Evolutionary conservation across 2,329 filamentous ascomycete genomes (phyloP), one percentile per base, ranked within the genome.

Genomic region (Mollisiaceae sp.): DNA sequence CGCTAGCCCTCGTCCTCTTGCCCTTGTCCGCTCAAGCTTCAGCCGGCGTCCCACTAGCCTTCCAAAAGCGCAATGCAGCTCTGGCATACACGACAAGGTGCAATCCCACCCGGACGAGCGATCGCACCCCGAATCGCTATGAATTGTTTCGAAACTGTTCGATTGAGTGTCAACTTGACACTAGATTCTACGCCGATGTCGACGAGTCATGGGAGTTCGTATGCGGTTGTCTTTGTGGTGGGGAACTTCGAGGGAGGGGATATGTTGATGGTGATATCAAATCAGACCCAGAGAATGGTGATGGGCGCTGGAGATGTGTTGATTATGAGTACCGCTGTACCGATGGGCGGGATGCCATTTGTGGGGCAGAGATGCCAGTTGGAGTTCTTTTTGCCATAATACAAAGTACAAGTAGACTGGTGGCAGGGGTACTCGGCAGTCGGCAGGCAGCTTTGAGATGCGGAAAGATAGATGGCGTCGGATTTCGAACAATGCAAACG

Each of bases 371-470:
- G 39, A 22, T 58, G 39, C 11, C 55, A 58, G 35, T 41, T 58
- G 35, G 35, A 58, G 14, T 41, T 58, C 18, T 58, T 41, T 27
- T 24, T 58, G 55, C 15, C 55, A 24, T n/a, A n/a, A n/a, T n/a
- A n/a, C n/a, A n/a, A n/a, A n/a, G n/a, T n/a, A n/a, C n/a, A 18
- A 60, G 1, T 47, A n/a, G 27, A 32, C 6, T 32, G 6, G 6
- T 32, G 27, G 27, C 27, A 32, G 27, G 27, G 27, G 27, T 3
- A 32, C 27, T 32, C 27, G 27, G 27, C 6, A 3, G 27, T 32
- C 27, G 27, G 27, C 27, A 32, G 27, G 27, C 27, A 32, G 6
- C 3, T 6, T 32, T 32, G 27, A 32, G 27, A 32, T 32, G 27
- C 27, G 6, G 27, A 32, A 32, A 6, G 27, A 32, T 32, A 32